These are phyloP conservation scores for Pseudocercospora fuligena DNA, from an alignment of 2,329 filamentous ascomycete species.

Conservation along the genomic window DNA sequence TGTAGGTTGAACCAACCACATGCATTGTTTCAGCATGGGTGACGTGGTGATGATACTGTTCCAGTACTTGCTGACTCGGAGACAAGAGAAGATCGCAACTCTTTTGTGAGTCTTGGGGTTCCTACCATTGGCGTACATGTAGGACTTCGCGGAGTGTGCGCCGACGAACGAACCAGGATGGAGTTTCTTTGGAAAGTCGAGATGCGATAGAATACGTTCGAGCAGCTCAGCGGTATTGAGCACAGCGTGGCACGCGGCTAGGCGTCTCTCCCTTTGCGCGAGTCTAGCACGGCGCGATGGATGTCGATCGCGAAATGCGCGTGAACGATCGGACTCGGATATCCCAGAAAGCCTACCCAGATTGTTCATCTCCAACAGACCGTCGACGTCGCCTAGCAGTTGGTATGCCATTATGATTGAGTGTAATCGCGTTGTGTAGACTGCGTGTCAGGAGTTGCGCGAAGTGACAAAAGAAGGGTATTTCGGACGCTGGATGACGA, in stretches of 20 bases:
- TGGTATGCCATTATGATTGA: neutral
- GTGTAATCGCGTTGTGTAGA: neutral
- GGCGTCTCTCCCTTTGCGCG: neutral
- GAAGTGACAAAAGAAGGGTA: neutral
- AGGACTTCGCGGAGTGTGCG: neutral
- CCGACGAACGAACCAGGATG: neutral
- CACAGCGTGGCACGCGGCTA: neutral
- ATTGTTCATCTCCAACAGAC: neutral
- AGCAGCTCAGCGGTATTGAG: constrained; percentile 11
- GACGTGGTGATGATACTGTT: neutral
- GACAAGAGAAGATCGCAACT: neutral
- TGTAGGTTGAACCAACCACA: neutral
- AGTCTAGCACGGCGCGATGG: neutral
- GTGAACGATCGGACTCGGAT: neutral
- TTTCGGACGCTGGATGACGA: neutral
- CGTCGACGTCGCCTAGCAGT: neutral
- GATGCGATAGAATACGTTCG: neutral
- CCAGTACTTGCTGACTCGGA: neutral
- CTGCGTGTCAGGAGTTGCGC: neutral
- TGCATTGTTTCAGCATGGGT: neutral
- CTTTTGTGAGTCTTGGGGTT: neutral
- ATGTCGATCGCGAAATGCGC: neutral
- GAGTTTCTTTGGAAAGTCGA: neutral
- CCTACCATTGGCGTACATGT: neutral
- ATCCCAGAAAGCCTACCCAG: neutral